These are phyloP conservation scores for Fusarium subtropicale DNA, from an alignment of 2,329 filamentous ascomycete genomes.

Conservation along the genomic window DNA sequence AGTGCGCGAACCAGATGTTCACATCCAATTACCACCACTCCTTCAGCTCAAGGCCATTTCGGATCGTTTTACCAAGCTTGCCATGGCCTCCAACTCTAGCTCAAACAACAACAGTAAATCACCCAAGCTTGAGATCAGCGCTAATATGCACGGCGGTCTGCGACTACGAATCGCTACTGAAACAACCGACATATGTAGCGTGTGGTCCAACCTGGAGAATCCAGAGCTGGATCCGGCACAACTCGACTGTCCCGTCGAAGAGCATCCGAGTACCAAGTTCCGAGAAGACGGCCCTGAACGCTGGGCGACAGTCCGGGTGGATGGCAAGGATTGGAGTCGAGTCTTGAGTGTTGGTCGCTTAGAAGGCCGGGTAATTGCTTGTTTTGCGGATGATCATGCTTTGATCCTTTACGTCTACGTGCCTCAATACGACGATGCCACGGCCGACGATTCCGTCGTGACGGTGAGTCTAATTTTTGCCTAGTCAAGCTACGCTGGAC, in stretches of 20 bases:
- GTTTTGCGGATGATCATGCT: constrained; percentile 83
- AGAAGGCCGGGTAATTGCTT: constrained; percentile 92
- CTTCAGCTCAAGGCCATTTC: constrained; percentile 93
- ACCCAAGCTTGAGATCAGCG: constrained; percentile 84
- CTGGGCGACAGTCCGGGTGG: constrained; percentile 91
- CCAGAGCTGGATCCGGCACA: constrained; percentile 85
- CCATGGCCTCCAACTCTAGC: constrained; percentile 59
- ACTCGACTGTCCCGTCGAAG: constrained; percentile 76
- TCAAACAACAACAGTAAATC: constrained; percentile 59
- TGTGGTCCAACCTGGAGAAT: constrained; percentile 88
- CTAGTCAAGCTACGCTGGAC: no score
- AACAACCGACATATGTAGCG: constrained; percentile 83
- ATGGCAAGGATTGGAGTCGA: constrained; percentile 92
- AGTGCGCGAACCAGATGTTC: constrained; percentile 90
- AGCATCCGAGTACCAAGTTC: constrained; percentile 86
- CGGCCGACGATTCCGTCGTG: constrained; percentile 77
- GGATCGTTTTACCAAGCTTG: constrained; percentile 93
- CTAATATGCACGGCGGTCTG: constrained; percentile 93
- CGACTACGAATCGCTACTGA: constrained; percentile 85
- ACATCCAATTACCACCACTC: constrained; percentile 89
- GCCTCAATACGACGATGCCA: constrained; percentile 73
- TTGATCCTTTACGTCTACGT: constrained; percentile 87
- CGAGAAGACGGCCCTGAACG: constrained; percentile 79
- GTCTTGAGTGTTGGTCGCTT: constrained; percentile 93
- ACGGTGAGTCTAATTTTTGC: constrained; percentile 64